These are phyloP conservation scores for Quercus aquifolioides DNA, from an alignment of 306 rosid genomes.

Conservation along the genomic window DNA sequence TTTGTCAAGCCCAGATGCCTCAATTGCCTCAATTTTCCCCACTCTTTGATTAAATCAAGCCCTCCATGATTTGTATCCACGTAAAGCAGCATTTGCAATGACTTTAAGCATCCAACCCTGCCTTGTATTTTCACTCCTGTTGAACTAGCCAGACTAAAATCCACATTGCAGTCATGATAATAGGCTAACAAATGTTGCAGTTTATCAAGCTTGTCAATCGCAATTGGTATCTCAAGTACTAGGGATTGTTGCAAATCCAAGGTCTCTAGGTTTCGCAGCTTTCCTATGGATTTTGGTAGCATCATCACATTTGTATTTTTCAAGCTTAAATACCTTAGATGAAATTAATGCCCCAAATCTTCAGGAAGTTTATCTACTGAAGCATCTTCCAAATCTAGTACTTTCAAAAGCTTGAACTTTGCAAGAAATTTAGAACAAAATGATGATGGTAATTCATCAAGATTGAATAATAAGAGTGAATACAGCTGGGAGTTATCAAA, in stretches of 20 bases:
- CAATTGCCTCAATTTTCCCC: neutral
- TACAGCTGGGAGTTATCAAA: neutral
- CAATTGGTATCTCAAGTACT: neutral
- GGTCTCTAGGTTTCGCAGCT: conserved; percentile 8
- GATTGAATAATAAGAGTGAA: neutral
- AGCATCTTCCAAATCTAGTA: conserved; percentile 10
- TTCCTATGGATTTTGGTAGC: conserved; percentile 22
- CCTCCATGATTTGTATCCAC: neutral
- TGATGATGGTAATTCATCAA: neutral
- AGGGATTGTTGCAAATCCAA: neutral
- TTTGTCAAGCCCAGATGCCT: neutral
- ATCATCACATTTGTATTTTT: neutral
- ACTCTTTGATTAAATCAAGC: neutral
- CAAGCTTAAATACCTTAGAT: conserved; percentile 24
- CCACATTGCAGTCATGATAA: no score
- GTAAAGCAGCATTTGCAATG: neutral
- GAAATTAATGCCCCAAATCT: neutral
- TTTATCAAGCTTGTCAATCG: neutral
- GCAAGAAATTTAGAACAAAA: neutral
- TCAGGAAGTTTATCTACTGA: neutral
- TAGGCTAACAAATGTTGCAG: neutral
- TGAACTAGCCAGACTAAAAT: neutral
- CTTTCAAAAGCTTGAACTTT: conserved; percentile 2
- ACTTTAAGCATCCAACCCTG: neutral
- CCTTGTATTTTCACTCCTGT: neutral